phyloP scores from a whole-genome alignment of 306 rosid species.

The Cicer bijugum region DNA sequence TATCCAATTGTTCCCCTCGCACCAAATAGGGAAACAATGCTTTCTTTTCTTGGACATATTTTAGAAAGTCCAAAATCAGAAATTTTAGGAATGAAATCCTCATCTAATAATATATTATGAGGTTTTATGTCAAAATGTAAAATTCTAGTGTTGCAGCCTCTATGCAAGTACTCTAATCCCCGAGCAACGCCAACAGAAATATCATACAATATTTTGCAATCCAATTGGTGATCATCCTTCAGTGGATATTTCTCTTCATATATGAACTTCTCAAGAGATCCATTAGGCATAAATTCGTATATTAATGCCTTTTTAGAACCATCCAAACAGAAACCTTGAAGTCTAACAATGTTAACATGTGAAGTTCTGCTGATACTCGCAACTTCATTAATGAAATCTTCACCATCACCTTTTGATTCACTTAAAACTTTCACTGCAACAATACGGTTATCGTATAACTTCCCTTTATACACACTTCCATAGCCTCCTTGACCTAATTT shows the following conservation, averaged over 20 bases:
- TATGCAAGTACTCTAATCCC: slow-evolving; percentile 41
- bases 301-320: slow-evolving; percentile 39
- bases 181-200: slow-evolving; percentile 42
- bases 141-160: slow-evolving; percentile 39
- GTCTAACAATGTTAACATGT: slow-evolving; percentile 42
- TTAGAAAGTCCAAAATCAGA: slow-evolving; percentile 48
- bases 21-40: slow-evolving; percentile 27
- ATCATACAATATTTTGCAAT: slow-evolving; percentile 37
- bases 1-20: slow-evolving; percentile 43
- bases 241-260: slow-evolving; percentile 6
- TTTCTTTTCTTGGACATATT: slow-evolving; percentile 39
- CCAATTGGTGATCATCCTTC: neutral
- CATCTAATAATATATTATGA: slow-evolving; percentile 37
- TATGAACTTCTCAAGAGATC: slow-evolving; percentile 43
- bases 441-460: too few species aligned
- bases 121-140: slow-evolving; percentile 49
- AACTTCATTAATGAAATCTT: slow-evolving; percentile 47
- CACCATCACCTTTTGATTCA: too few species aligned
- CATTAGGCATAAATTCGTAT: slow-evolving; percentile 39
- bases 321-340: slow-evolving; percentile 34
- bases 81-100: slow-evolving; percentile 38
- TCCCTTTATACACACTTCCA: too few species aligned
- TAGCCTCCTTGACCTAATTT: too few species aligned
- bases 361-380: slow-evolving; percentile 46
- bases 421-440: too few species aligned